Base-by-base conservation (phyloP, 106 monocot species). In the Acanthochlamys bracteata region DNA sequence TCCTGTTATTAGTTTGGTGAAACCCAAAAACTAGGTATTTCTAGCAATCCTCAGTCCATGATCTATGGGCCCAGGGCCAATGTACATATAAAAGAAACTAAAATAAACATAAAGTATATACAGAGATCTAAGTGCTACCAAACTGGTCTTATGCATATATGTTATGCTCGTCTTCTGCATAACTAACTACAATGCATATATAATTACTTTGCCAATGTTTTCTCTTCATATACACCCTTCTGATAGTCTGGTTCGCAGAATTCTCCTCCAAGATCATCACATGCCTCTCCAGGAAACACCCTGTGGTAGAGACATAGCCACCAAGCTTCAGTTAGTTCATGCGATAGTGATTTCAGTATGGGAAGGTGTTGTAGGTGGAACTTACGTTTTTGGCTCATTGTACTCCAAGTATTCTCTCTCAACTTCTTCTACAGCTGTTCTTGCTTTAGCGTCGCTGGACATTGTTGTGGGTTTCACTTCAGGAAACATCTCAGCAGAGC, bases 241-340 rank as follows among this genome's bases (percentile, higher is more conserved):
- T 84, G 84, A 42, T 84, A 89, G 13, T 80, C 83, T 0, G 89
- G 64, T 40, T 81, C 76, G 39, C 89, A 93, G 70, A 93, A 89
- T 60, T 93, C 89, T 33, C 93, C 93, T 57, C 93, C 89, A 55
- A 93, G 89, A 64, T 93, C 78, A 71, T 93, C 93, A 20, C 93
- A 89, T 42, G 89, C 89, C 71, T 93, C 93, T 7, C 65, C 83
- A 25, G 79, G 93, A 57, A 93, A 93, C 25, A 93, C 93, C 68
- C 89, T 89, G 75, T 54, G 64, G 43, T 43, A 43, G 13, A 43
- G 43, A 58, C 4, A 57, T 42, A 8, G 42, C 8, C 10, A 42
- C 21, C 19, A 6, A 42, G 7, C 62, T 3, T 63, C 33, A 19
- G 10, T 4, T 42, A 39, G 0, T 40, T 40, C 41, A 6, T 61